Conservation (phyloP, 2,329 filamentous ascomycete genomes). For the Penicillium sp. region DNA sequence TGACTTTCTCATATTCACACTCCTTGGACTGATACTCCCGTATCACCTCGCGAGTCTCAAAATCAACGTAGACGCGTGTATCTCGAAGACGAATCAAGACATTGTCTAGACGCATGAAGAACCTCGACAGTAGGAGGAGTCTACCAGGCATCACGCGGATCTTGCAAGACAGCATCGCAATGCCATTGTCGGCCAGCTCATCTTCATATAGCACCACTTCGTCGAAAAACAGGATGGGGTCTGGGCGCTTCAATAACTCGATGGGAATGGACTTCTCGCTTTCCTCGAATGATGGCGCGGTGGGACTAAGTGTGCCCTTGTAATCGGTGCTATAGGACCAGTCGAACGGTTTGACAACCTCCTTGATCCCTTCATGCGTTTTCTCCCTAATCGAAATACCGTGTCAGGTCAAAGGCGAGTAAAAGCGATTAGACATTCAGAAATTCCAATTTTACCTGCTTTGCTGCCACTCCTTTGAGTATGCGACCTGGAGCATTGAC, state of each 20-base stretch:
- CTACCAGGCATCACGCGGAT: constrained; percentile 88
- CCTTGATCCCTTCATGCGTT: constrained; percentile 81
- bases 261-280: constrained; percentile 70
- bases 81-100: constrained; percentile 86
- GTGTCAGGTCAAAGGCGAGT: constrained; percentile 39
- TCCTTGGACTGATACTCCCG: constrained; percentile 91
- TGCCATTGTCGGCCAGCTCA: constrained; percentile 96
- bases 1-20: constrained; percentile 74
- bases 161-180: constrained; percentile 87
- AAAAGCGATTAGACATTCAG: not conserved
- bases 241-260: constrained; percentile 80
- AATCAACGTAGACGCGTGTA: constrained; percentile 90
- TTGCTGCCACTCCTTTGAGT: constrained; percentile 84
- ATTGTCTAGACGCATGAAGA: constrained; percentile 92
- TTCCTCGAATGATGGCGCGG: constrained; percentile 43
- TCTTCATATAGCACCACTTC: constrained; percentile 96
- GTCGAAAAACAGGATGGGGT: constrained; percentile 96
- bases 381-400: constrained; percentile 60
- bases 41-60: constrained; percentile 74
- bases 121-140: constrained; percentile 78
- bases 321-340: constrained; percentile 97
- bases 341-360: constrained; percentile 94
- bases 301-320: constrained; percentile 63
- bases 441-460: constrained; percentile 52
- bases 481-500: constrained; percentile 89